Percentiles rank a stretch among this genome's conserved stretches.
Evolutionary conservation across 2,329 filamentous ascomycete species (phyloP).

Genomic region (Bipolaris zeicola): DNA sequence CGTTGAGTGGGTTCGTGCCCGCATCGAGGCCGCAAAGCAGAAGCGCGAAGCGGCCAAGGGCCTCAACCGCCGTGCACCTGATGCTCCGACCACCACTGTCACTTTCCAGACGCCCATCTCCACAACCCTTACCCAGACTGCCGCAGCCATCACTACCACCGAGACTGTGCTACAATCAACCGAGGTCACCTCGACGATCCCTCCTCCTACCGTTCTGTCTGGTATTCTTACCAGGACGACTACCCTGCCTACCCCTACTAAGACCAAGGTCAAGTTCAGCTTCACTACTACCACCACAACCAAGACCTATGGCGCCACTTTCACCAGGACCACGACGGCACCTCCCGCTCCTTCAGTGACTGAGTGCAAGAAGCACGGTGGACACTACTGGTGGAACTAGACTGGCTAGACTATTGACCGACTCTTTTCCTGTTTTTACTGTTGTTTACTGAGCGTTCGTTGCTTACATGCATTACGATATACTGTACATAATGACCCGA

Average conservation of each 20-base stretch:
- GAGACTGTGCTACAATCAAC: constrained; percentile 33
- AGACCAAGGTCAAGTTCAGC: constrained; percentile 37
- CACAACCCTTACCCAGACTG: constrained; percentile 40
- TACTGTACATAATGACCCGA: constrained; percentile 2
- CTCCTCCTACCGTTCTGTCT: constrained; percentile 45
- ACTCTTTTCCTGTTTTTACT: background rate
- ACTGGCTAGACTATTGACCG: background rate
- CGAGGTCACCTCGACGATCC: constrained; percentile 37
- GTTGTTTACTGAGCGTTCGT: background rate
- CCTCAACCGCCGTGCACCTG: constrained; percentile 44
- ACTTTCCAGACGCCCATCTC: constrained; percentile 38
- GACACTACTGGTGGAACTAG: constrained; percentile 30
- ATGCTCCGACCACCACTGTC: constrained; percentile 43
- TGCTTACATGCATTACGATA: background rate
- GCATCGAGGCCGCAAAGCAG: constrained; percentile 43
- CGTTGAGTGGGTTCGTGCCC: constrained; percentile 43
- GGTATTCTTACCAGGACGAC: constrained; percentile 42
- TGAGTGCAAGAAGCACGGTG: constrained; percentile 43
- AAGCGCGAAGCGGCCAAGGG: constrained; percentile 28
- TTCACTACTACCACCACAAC: constrained; percentile 41
- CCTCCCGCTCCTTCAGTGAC: constrained; percentile 45
- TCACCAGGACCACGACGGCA: constrained; percentile 42
- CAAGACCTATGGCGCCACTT: constrained; percentile 43
- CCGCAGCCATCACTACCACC: constrained; percentile 35
- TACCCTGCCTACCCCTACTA: constrained; percentile 46